Base-by-base conservation (phyloP, 306 rosid genomes). In the Sicyos edulis region DNA sequence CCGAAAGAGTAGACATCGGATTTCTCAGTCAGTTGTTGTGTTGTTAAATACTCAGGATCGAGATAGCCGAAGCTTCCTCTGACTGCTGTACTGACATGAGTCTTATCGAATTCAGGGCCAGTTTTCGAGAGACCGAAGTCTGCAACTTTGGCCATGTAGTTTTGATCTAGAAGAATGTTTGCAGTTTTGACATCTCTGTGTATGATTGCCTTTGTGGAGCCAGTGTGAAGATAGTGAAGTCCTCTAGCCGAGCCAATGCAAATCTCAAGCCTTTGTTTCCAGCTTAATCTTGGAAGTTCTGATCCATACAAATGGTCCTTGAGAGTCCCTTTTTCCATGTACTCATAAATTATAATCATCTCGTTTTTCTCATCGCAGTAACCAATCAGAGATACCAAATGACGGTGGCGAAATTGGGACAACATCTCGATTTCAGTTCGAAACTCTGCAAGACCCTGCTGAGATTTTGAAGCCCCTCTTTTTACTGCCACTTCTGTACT, bases 221-320 rank as follows among this genome's bases (percentile, higher is more conserved):
- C 88, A 54, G 91, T 89, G 61, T 89, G 96, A 54, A 89, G 96
- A 76, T 89, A 89, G 79, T 89, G 91, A 65, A 89, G 84, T 34
- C 91, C 96, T 78, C 80, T 85, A 26, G 91, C 91, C n/a, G 96
- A 85, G 85, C 96, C 96, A 14, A 86, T 79, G 68, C 95, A 86
- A 42, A 85, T 81, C 70, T 83, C 89, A 62, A 89, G 89, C 86
- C 91, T 81, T 64, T 78, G 82, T 75, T 69, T 83, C 91, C 91
- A 86, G 71, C 80, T 81, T 37, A 89, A 82, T 65, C 84, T 42
- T 4, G 81, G 78, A 73, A 76, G 71, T 59, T 79, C 82, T 10
- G 85, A 82, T 51, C 80, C 85, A 68, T 86, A 85, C 44, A 89
- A 75, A 80, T 83, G 89, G 52, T 78, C 74, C 79, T 83, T 86